Base-by-base conservation (phyloP, 805 yeast genomes). In the Pichia exigua region DNA sequence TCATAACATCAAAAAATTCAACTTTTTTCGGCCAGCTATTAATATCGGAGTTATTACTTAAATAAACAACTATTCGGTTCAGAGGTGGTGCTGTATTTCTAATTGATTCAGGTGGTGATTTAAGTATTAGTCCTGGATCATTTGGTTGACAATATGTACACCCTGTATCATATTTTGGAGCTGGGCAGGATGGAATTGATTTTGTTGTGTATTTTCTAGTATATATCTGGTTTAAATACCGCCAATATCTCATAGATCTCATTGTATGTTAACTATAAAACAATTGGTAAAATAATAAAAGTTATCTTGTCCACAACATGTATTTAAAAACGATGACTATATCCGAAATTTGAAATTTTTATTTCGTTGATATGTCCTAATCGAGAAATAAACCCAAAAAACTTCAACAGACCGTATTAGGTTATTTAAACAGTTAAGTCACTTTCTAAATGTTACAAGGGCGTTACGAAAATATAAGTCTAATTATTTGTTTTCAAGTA, bases 51-150 rank as follows among this genome's bases (percentile, higher is more conserved):
- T 61, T 60, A 17, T 78, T 79, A 32, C 80, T 75, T 27, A 79
- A 65, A 15, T 81, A 70, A 18, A 85, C 60, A 10, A 79, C 68
- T 59, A 83, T 87, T 53, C 79, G 81, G 75, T 79, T 76, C 7
- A 77, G 75, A 4, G 65, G 57, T 0, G 79, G 76, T 30, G 73
- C 73, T 0, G 89, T 78, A 15, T 73, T 73, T 27, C 70, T 64
- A 18, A 83, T 61, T 39, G 72, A 72, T 46, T 46, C 52, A 2
- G 55, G 53, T 11, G 54, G 53, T 9, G 48, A 11, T 30, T 55
- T 45, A 30, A 55, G 18, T 6, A 24, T 39, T 17, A 40, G 22
- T 5, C 42, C 20, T 1, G 47, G 40, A n/a, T 48, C 70, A 30
- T 59, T 57, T 8, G 77, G 44, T 42, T 64, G 59, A 57, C 90